Evolutionary conservation across 345 rosid genomes (phyloP), one percentile per base, ranked within the genome.

Genomic region (Combretum micranthum): DNA sequence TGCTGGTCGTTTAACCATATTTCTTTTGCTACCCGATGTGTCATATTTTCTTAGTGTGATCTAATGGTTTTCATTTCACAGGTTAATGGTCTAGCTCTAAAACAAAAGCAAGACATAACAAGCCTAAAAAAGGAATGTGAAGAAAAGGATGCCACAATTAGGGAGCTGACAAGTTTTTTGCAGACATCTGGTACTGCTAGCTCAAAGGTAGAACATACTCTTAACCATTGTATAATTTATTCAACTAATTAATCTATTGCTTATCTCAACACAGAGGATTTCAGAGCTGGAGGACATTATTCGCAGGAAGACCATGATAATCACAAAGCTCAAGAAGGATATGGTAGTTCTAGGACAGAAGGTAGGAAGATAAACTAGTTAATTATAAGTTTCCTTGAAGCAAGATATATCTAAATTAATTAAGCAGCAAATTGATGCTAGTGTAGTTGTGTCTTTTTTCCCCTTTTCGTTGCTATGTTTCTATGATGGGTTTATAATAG

Each of bases 131-230:
- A 66, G 44, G 95, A 84, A 60, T 74, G 94, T 44, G 90, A 93
- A 70, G 91, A 81, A 69, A 92, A 93, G 75, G 99, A 83, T 64
- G 80, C 75, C 12, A 76, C 84, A 52, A 88, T 93, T 61, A 83
- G 73, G 77, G 96, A 93, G 60, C 74, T 93, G 49, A 80, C 74
- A 26, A 37, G 69, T 45, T 61, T 72, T 68, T 77, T 85, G 57
- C 87, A 77, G 57, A 68, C 78, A 47, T 76, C 84, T 50, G 77
- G 75, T 54, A 68, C 72, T 64, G 79, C 83, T 59, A 77, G 77
- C 67, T 80, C 94, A 32, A 87, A 87, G 77, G 99, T 81, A 71
- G 55, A 16, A 50, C 19, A 32, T 16, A n/a, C 45, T 11, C 17
- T 14, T 23, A 25, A 23, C 17, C 23, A 44, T 17, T 23, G 52